phyloP scores from a whole-genome alignment of 2,329 filamentous ascomycete genomes.

The Colletotrichum acutatum region DNA sequence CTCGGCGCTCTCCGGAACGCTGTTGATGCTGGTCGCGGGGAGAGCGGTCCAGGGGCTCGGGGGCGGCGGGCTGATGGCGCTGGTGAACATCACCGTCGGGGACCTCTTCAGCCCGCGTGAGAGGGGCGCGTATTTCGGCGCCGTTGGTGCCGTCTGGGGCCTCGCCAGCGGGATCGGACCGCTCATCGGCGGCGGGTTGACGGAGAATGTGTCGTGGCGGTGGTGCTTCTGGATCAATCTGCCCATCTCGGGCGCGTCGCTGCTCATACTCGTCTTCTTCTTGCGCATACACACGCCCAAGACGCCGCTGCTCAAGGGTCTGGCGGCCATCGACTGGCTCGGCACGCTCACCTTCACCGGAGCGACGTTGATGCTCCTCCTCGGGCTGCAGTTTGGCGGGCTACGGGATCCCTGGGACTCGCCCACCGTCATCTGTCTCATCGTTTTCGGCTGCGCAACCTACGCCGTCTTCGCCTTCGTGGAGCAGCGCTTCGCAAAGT shows the following conservation, averaged over 20 bases:
- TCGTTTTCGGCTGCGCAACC: slow-evolving; percentile 76
- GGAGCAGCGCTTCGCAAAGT: slow-evolving; percentile 81
- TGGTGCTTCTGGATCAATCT: slow-evolving; percentile 79
- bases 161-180: slow-evolving; percentile 73
- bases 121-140: slow-evolving; percentile 62
- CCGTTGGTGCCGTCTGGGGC: slow-evolving; percentile 70
- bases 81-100: slow-evolving; percentile 68
- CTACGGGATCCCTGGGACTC: slow-evolving; percentile 80
- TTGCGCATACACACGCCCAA: slow-evolving; percentile 76
- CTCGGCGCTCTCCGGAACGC: slow-evolving; percentile 55
- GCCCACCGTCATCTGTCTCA: slow-evolving; percentile 78
- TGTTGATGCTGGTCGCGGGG: slow-evolving; percentile 31
- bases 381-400: slow-evolving; percentile 88
- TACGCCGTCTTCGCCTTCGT: slow-evolving; percentile 75
- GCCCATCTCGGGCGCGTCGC: slow-evolving; percentile 57
- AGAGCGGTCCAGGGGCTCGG: slow-evolving; percentile 64
- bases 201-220: slow-evolving; percentile 71
- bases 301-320: slow-evolving; percentile 65
- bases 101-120: slow-evolving; percentile 65
- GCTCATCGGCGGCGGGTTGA: slow-evolving; percentile 76
- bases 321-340: slow-evolving; percentile 71
- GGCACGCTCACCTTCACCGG: slow-evolving; percentile 72
- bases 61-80: slow-evolving; percentile 67
- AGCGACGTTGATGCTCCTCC: slow-evolving; percentile 85
- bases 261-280: slow-evolving; percentile 66